Evolutionary conservation across 805 yeast species (phyloP).

Genomic region (Hyphopichia homilentoma): DNA sequence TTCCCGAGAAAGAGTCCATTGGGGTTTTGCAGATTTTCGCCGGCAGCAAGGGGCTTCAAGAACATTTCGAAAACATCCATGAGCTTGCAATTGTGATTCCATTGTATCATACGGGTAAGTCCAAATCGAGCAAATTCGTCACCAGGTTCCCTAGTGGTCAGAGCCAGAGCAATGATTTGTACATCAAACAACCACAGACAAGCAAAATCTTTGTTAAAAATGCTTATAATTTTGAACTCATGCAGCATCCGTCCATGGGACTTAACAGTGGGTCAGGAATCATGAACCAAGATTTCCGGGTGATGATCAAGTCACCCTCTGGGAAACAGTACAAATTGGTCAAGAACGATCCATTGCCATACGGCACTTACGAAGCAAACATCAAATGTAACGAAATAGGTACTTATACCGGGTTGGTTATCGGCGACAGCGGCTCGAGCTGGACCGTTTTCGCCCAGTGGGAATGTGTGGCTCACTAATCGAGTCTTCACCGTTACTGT

Average conservation of each 20-base stretch:
- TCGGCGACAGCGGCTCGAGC: conserved; percentile 70
- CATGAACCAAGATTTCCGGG: conserved; percentile 44
- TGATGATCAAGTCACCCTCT: conserved; percentile 80
- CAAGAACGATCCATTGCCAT: conserved; percentile 44
- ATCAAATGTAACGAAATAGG: conserved; percentile 71
- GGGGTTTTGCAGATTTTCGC: conserved; percentile 78
- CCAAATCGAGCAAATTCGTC: conserved; percentile 63
- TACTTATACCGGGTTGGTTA: conserved; percentile 76
- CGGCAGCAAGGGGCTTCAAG: conserved; percentile 59
- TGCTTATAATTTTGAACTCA: conserved; percentile 61
- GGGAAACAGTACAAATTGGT: conserved; percentile 67
- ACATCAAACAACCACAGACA: conserved; percentile 82
- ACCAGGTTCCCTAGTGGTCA: conserved; percentile 69
- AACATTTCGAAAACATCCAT: conserved; percentile 54
- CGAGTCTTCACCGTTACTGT: not conserved
- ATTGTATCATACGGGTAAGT: conserved; percentile 64
- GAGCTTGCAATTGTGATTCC: conserved; percentile 75
- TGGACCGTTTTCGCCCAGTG: conserved; percentile 94
- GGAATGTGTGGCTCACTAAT: conserved; percentile 48
- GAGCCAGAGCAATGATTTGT: conserved; percentile 68
- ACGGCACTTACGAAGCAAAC: conserved; percentile 57
- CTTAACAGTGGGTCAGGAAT: conserved; percentile 34
- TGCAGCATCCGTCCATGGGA: conserved; percentile 58
- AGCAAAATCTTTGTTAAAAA: conserved; percentile 52
- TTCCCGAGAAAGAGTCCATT: conserved; percentile 64